Conservation (phyloP, 1,284 basidiomycete species). For the Ustilago shanxiensis region DNA sequence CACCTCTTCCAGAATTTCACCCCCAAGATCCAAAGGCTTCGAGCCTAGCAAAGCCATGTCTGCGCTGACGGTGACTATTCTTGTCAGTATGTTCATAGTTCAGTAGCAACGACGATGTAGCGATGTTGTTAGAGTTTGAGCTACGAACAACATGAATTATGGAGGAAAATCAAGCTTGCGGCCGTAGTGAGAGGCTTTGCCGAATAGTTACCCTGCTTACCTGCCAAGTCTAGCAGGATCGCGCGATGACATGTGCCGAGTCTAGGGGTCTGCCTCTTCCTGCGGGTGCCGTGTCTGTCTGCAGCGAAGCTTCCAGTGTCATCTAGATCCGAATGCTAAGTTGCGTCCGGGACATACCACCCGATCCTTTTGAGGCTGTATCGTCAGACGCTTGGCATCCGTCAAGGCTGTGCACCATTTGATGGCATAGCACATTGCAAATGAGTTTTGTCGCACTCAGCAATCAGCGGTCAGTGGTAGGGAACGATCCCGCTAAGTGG, state of each 20-base stretch:
- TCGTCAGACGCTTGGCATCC: conserved; percentile 4
- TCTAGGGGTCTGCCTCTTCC: not conserved
- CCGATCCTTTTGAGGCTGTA: not conserved
- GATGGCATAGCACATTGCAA: not conserved
- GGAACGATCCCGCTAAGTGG: not conserved
- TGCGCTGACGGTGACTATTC: no score
- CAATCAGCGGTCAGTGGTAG: no score
- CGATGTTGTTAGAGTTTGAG: not conserved
- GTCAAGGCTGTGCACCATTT: conserved; percentile 1
- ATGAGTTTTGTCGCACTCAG: not conserved
- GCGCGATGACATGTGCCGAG: conserved; percentile 16
- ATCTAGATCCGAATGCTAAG: not conserved
- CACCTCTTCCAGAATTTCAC: no score
- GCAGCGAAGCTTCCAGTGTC: conserved; percentile 12
- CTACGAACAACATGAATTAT: no score
- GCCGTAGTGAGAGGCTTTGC: not conserved
- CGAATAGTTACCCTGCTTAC: not conserved
- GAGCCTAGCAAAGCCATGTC: no score
- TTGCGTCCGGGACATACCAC: not conserved
- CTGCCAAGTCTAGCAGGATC: conserved; percentile 4
- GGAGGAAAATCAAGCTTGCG: no score
- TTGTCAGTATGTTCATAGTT: no score
- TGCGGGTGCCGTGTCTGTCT: not conserved
- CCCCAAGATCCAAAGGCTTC: no score
- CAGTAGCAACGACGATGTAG: not conserved